phyloP scores from a whole-genome alignment of 2,329 filamentous ascomycete genomes.

The Aureobasidium sp. region DNA sequence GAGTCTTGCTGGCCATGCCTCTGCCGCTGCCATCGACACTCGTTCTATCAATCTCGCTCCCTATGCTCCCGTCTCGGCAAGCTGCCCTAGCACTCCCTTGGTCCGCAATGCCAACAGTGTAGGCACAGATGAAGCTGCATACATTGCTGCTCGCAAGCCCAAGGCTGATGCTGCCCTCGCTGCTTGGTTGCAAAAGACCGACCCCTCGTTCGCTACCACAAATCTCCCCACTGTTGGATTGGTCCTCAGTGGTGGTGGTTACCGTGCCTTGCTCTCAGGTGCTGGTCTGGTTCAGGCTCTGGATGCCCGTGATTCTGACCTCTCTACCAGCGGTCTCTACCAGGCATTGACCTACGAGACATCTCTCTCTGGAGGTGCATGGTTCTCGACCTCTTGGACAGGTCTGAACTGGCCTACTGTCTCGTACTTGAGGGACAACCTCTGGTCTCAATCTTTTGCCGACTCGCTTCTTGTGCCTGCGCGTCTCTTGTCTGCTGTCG shows the following conservation, averaged over 20 bases:
- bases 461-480: slow-evolving; percentile 33
- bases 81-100: slow-evolving; percentile 35
- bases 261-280: slow-evolving; percentile 34
- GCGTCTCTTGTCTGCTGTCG: slow-evolving; percentile 24
- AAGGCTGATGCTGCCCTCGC: slow-evolving; percentile 34
- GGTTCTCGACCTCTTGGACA: slow-evolving; percentile 40
- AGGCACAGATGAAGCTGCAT: slow-evolving; percentile 33
- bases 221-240: slow-evolving; percentile 38
- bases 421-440: slow-evolving; percentile 31
- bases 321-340: slow-evolving; percentile 36
- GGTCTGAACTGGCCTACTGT: slow-evolving; percentile 44
- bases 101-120: slow-evolving; percentile 34
- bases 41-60: slow-evolving; percentile 14
- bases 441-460: slow-evolving; percentile 37
- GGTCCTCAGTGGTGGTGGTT: slow-evolving; percentile 38
- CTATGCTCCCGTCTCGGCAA: slow-evolving; percentile 31
- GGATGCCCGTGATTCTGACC: slow-evolving; percentile 37
- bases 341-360: slow-evolving; percentile 42
- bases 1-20: neutral
- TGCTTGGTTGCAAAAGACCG: slow-evolving; percentile 34
- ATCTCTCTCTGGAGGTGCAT: slow-evolving; percentile 41
- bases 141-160: slow-evolving; percentile 32
- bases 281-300: slow-evolving; percentile 39
- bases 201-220: slow-evolving; percentile 28
- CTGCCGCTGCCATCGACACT: slow-evolving; percentile 12